Evolutionary conservation across 371 early-diverging fungal species (phyloP), one percentile per base, ranked within the genome.

Genomic region (Mortierella polycephala): DNA sequence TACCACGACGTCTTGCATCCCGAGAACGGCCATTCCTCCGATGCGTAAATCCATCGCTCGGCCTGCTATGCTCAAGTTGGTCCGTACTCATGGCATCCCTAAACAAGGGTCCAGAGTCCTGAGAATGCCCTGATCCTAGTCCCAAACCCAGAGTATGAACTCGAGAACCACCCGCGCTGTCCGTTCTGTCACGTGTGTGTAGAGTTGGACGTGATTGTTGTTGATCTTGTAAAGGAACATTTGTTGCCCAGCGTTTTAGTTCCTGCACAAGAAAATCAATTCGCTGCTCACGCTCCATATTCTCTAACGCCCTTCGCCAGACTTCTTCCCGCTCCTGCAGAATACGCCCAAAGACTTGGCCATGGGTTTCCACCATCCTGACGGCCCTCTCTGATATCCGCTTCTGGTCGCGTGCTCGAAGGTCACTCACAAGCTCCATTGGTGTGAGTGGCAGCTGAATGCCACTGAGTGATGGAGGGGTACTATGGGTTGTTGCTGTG

Each of bases 261-360:
- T 75, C 75, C 18, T 70, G 67, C 11, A 75, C 64, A 30, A 75
- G 62, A 44, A 75, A 75, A 44, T 75, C 70, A 30, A 75, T 66
- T 45, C 75, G 47, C 49, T 70, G 70, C 40, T 75, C 75, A 8
- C 75, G 70, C 21, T 75, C 75, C 45, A 75, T 57, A 4, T 60
- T 66, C 39, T 62, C 60, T 3, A 75, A 51, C 0, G 75, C 75
- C 13, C 12, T 30, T 20, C 46, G 55, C 75, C 75, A 75, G 2
- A 67, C 66, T 2, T 49, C 62, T 13, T 69, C 55, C 0, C 70
- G 57, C 62, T 75, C 75, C n/a, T 46, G 18, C 40, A 75, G 41
- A 39, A 75, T 70, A 18, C 75, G 44, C 16, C 53, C 62, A 62
- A 75, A 69, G 10, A 66, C 62, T 51, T 66, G 62, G 1, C 70